Conservation (phyloP, 805 yeast species). For the Tetrapisispora arboricola region DNA sequence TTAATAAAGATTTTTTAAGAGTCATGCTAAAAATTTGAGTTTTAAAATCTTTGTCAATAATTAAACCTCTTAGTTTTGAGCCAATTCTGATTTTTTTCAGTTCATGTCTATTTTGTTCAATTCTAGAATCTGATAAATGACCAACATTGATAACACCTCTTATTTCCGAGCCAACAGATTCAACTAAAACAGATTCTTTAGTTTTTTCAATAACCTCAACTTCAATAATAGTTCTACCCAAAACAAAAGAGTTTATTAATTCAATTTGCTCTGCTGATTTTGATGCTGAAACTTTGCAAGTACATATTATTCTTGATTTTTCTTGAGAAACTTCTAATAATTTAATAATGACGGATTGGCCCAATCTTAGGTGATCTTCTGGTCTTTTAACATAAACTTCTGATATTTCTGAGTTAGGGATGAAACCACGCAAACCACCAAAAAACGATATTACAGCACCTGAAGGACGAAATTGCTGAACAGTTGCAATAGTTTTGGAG, state of each 20-base stretch:
- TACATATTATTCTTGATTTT: slow-evolving; percentile 49
- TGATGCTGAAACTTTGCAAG: slow-evolving; percentile 58
- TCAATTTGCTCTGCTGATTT: slow-evolving; percentile 38
- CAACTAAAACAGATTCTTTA: slow-evolving; percentile 62
- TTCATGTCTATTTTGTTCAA: slow-evolving; percentile 57
- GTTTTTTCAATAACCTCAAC: slow-evolving; percentile 64
- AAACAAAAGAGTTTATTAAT: slow-evolving; percentile 37
- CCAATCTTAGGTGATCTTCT: slow-evolving; percentile 64
- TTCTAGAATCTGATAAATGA: slow-evolving; percentile 68
- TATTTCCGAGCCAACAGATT: slow-evolving; percentile 38
- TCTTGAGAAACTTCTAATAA: slow-evolving; percentile 47
- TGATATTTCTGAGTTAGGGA: slow-evolving; percentile 82
- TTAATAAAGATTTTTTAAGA: slow-evolving; percentile 55
- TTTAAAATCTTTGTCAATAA: slow-evolving; percentile 56
- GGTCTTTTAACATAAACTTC: slow-evolving; percentile 78
- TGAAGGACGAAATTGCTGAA: slow-evolving; percentile 55
- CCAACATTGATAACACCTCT: slow-evolving; percentile 67
- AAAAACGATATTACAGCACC: slow-evolving; percentile 85
- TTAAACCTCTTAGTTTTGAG: slow-evolving; percentile 44
- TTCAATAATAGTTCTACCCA: slow-evolving; percentile 53
- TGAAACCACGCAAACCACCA: slow-evolving; percentile 64
- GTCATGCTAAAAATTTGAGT: slow-evolving; percentile 53
- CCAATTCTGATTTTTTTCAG: slow-evolving; percentile 59
- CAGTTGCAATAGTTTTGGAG: slow-evolving; percentile 56
- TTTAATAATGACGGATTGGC: slow-evolving; percentile 74